Base-by-base conservation (phyloP, 176 grass and related monocot species). In the Musa schizocarpa region DNA sequence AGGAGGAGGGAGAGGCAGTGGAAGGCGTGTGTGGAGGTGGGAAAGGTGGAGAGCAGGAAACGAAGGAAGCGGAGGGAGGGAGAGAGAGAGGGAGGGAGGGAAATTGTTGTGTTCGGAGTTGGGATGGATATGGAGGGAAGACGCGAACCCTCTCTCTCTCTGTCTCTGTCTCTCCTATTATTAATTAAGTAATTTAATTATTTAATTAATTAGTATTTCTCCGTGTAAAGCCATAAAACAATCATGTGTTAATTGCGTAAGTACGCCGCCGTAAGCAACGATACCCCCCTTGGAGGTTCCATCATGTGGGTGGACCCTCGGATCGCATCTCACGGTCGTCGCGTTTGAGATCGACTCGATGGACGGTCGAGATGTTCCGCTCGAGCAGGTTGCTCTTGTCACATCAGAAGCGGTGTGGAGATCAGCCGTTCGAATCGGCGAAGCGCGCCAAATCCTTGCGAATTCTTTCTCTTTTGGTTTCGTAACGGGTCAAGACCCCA, bases 81-180 rank as follows among this genome's bases (percentile, higher is more conserved):
- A 68, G 27, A 14, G 69, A 24, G 23, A 25, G 22, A 22, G 22
- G 22, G 52, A 54, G 71, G 52, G 71, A 73, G 70, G 67, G 67
- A 69, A 70, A 70, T 70, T 50, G 11, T 51, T 50, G 68, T 20
- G 68, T 70, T 70, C 68, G 68, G 68, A 70, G n/a, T 26, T 65
- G 21, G 22, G 63, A 26, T 65, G 63, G 63, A 65, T 70, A 50
- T 70, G 68, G 68, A 70, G 68, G 68, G 68, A 70, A 70, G 68
- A 16, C 12, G 2, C 27, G 29, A 34, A 34, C 57, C n/a, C 57
- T 61, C 57, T 20, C 57, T 17, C 13, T 17, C 57, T 50, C 12
- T 22, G 22, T 22, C 22, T 22, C 22, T 22, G 22, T 16, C 43
- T 3, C 26, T 43, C 8, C 14, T 1, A 10, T 20, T 20, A 49